Evolutionary conservation across 371 early-diverging fungal genomes (phyloP).

Genomic region (Mortierella sp.): DNA sequence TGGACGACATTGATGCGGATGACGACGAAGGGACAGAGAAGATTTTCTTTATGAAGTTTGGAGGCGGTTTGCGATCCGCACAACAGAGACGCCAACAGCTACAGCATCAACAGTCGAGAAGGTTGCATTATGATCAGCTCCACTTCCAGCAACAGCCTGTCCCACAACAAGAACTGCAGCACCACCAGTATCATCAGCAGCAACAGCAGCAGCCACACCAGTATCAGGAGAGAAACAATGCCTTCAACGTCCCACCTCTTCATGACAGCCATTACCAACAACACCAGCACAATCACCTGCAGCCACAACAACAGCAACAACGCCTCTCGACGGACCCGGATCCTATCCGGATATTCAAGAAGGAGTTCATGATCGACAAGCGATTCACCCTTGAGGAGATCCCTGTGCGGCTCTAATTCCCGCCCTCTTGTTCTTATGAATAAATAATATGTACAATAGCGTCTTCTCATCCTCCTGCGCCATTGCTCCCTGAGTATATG

Average conservation of each 20-base stretch:
- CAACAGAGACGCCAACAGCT: not conserved
- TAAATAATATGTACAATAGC: not conserved
- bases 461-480: not conserved
- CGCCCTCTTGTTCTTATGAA: not conserved
- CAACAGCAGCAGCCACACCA: not conserved
- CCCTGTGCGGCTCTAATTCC: constrained; percentile 27
- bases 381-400: constrained; percentile 43
- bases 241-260: not conserved
- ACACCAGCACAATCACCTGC: too few relatives aligned
- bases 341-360: constrained; percentile 32
- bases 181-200: not conserved
- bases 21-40: constrained; percentile 19
- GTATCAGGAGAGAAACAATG: not conserved
- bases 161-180: not conserved
- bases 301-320: not conserved
- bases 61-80: constrained; percentile 6
- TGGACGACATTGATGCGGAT: constrained; percentile 5
- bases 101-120: not conserved
- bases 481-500: not conserved
- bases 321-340: not conserved
- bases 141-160: not conserved
- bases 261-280: not conserved
- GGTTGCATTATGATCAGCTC: not conserved
- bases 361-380: constrained; percentile 35
- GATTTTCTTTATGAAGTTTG: constrained; percentile 31